phyloP scores from a whole-genome alignment of 331 rosid genomes.

The Prunus yedoensis region DNA sequence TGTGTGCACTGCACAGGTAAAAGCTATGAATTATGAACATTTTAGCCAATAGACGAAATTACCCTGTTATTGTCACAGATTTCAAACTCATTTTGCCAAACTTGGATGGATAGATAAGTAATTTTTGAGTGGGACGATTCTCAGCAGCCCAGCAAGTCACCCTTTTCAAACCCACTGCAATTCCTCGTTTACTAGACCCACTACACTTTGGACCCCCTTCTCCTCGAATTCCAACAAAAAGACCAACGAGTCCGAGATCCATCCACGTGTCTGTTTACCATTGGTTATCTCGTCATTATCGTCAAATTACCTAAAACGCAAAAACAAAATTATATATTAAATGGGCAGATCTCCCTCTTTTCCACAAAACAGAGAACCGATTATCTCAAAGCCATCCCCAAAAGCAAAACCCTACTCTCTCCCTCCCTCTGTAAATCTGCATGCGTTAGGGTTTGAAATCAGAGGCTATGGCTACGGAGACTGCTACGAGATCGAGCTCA shows the following conservation, averaged over 20 bases:
- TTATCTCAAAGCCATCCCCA: slow-evolving; percentile 12
- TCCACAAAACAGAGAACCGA: slow-evolving; percentile 9
- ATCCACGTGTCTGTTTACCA: background rate
- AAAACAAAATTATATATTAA: background rate
- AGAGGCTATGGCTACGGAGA: slow-evolving; percentile 60
- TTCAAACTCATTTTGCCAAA: background rate
- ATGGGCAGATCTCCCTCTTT: slow-evolving; percentile 3
- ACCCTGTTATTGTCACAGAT: background rate
- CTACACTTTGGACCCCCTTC: background rate
- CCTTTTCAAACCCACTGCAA: background rate
- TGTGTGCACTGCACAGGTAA: background rate
- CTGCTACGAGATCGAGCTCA: slow-evolving; percentile 56
- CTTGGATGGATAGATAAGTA: background rate
- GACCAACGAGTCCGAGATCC: slow-evolving; percentile 13
- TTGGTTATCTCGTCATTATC: background rate
- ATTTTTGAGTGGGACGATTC: background rate
- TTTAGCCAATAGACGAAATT: background rate
- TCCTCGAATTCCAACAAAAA: background rate
- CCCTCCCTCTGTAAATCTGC: background rate
- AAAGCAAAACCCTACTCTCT: slow-evolving; percentile 55
- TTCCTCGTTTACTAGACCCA: background rate
- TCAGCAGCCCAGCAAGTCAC: background rate
- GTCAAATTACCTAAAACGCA: background rate
- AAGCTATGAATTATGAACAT: background rate
- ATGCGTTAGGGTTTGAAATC: slow-evolving; percentile 23